Evolutionary conservation across 192 early-diverging fungal species (phyloP), one percentile per base, ranked within the genome.

Genomic region (Backusella mclennaniae): DNA sequence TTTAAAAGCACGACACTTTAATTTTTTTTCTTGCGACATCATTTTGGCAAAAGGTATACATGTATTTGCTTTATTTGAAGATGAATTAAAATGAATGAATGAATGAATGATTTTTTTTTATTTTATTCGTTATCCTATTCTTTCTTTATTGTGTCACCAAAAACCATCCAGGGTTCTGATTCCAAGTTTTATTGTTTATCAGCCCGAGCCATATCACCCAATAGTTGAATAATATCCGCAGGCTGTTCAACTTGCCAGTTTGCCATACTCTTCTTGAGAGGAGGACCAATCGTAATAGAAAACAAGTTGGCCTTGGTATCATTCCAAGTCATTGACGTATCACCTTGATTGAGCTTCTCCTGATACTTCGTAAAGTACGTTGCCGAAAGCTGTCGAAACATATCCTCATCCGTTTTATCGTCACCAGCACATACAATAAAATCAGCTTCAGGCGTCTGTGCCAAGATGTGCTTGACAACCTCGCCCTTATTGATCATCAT

Each of bases 391-490:
- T 85, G 84, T 69, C 86, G 87, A 84, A 95, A 96, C 94, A 97
- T 96, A 76, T 95, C 95, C 74, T 96, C 94, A 75, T 97, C 96
- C 6, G 96, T 96, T 78, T 92, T 90, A 84, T 96, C 95, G 77
- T 97, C 95, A 26, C 96, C 96, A 42, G 89, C 92, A 79, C 96
- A 96, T 31, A 94, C 82, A 2, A 94, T 88, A 85, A 97, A 96
- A 52, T 93, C 93, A 72, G 85, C 87, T 15, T 86, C 86, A 31
- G 88, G 86, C 19, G 86, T 73, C 33, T 78, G 76, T 1, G 78
- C 42, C 23, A 93, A 71, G 59, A 96, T 77, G 17, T 90, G 86
- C 36, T 93, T 93, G 73, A 95, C 95, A 77, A 97, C 95, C 78
- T 95, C 93, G 42, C 95, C 95, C 86, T 96, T 97, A 86, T 96